Base-by-base conservation (phyloP, 306 rosid species). In the Geum urbanum region DNA sequence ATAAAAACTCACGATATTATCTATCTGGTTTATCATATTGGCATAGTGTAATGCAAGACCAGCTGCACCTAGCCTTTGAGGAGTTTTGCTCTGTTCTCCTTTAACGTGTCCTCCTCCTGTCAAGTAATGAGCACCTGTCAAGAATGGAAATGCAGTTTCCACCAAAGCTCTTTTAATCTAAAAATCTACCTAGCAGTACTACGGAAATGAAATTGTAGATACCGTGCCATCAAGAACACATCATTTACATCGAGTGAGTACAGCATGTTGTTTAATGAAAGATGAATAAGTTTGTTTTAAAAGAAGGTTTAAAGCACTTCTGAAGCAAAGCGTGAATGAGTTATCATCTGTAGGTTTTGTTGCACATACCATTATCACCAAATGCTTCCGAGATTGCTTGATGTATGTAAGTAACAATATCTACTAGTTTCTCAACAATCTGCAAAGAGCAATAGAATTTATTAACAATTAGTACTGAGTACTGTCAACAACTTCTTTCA, bases 21-120 rank as follows among this genome's bases (percentile, higher is more conserved):
- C 89, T 76, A 91, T 89, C 79, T 89, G 99, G 75, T 80, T 89
- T 74, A 87, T 85, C 66, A 95, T 71, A 78, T 87, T 87, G 46
- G 97, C 96, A 82, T 95, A 95, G 79, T 95, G 99, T 57, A 95
- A 88, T 22, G 99, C 92, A 75, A 95, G 97, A 75, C 97, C 96
- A 67, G 88, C 88, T 67, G 78, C 80, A 4, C 99, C 99, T 55
- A 95, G 84, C 73, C 89, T 87, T 75, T 84, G 83, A 74, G 84
- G 78, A 72, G 56, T 82, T 20, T 74, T 79, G 47, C 70, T 63
- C 71, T 70, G 18, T 71, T 83, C 78, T 53, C 63, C 59, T 5
- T 70, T 51, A 45, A 49, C 70, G 46, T 14, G 48, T 37, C 63
- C 51, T 19, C 13, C 65, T 65, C 83, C 92, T 95, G 84, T 60